Evolutionary conservation across 257 asterid genomes (phyloP), one percentile per base, ranked within the genome.

Genomic region (Cinchona pubescens): DNA sequence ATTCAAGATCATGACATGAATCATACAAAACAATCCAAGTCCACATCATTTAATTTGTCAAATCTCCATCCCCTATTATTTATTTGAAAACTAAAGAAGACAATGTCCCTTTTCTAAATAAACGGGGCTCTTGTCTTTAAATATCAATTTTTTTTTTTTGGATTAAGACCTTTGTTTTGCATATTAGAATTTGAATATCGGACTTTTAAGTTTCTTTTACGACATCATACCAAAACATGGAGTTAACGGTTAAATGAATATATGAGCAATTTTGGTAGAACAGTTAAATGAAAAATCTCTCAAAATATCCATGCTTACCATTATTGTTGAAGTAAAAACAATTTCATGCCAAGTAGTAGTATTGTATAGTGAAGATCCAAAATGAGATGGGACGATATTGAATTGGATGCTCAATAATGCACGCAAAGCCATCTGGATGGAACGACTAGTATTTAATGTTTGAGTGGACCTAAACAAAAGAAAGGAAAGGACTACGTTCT

Each of bases 41-140:
- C 73, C 59, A 66, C 65, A 70, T 70, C 71, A 60, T 71, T 62
- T 35, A 30, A n/a, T n/a, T n/a, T n/a, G 81, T 71, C 72, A 77
- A 77, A 60, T 77, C 72, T 51, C 40, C 60, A 61, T 48, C 69
- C 64, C 46, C 18, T 34, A 23, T 56, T 5, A 53, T 49, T 59
- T 55, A 37, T 23, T 3, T 34, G 29, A 49, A 6, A 10, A n/a
- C n/a, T n/a, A n/a, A n/a, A 29, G 43, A 35, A 35, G 37, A 21
- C 58, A 68, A 76, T 2, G 37, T 29, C 61, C 62, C 71, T 53
- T 13, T 72, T 25, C 30, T 34, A 25, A 72, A 35, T 53, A 11
- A 53, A 58, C 35, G 65, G 9, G 46, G 15, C 34, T 4, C 30
- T 15, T 46, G 7, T 4, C 13, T 21, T 14, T 14, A 27, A n/a